Evolutionary conservation across 139 green algal species (phyloP).

Genomic region (Zygnema cylindricum): DNA sequence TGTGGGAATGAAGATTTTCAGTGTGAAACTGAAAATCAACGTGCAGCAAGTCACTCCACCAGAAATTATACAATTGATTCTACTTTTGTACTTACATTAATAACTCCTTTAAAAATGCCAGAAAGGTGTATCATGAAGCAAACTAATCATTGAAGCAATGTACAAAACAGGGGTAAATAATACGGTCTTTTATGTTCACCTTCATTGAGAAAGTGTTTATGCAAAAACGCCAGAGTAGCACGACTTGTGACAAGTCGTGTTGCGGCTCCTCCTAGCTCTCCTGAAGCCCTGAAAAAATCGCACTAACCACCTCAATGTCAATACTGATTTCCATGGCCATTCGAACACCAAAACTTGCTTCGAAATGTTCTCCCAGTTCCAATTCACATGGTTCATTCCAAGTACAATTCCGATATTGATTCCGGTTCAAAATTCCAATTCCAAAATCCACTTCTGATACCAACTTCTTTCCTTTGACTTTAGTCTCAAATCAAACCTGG

Average conservation of each 20-base stretch:
- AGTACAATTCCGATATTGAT: too few species aligned
- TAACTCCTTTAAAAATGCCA: not conserved
- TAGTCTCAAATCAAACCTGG: too few species aligned
- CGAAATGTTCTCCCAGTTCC: too few species aligned
- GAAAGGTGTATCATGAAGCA: not conserved
- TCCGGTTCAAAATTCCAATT: too few species aligned
- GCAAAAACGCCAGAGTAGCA: not conserved
- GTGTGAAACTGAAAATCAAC: too few species aligned
- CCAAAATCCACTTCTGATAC: too few species aligned
- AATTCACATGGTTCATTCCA: too few species aligned
- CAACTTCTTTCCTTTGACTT: too few species aligned
- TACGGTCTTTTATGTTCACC: not conserved
- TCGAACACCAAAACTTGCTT: not conserved
- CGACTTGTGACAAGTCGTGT: not conserved
- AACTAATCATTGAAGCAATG: not conserved
- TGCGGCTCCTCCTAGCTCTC: not conserved
- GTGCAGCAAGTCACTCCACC: too few species aligned
- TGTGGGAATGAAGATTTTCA: too few species aligned
- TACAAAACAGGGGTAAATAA: not conserved
- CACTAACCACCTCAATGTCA: not conserved
- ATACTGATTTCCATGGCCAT: not conserved
- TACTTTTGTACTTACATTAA: too few species aligned
- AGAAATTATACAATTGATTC: too few species aligned
- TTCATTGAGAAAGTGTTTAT: not conserved
- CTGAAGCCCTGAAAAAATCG: not conserved